Conservation (phyloP, 257 asterid genomes). For the Solanum chilense region DNA sequence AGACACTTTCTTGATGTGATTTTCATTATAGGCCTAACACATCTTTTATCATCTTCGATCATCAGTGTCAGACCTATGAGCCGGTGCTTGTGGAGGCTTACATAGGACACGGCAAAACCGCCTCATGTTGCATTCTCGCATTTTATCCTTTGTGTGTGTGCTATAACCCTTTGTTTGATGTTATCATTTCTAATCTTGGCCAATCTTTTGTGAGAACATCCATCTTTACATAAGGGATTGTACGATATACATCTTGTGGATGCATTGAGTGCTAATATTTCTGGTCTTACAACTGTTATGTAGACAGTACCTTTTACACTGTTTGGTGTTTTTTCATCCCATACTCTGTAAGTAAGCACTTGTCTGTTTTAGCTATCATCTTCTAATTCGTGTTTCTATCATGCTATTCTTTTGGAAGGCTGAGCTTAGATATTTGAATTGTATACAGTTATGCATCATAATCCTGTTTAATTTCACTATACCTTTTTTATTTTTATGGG, state of each 20-base stretch:
- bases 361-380: background rate
- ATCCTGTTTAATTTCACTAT: background rate
- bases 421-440: background rate
- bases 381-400: background rate
- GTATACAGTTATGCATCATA: background rate
- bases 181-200: background rate
- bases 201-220: background rate
- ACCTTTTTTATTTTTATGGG: background rate
- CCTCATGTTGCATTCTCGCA: background rate
- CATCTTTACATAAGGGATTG: background rate
- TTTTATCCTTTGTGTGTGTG: background rate
- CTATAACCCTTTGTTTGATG: background rate
- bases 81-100: background rate
- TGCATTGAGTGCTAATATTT: background rate
- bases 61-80: background rate
- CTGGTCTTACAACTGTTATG: background rate
- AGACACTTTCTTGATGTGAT: background rate
- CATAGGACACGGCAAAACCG: background rate
- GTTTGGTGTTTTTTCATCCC: background rate
- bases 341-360: background rate
- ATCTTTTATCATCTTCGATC: background rate
- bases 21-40: background rate
- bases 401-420: background rate
- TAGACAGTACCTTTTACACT: background rate
- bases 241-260: background rate